A percentile compares a stretch with the other conserved stretches of the same genome.
Evolutionary conservation across 306 rosid species (phyloP).

Genomic region (Dryas alaskensis): DNA sequence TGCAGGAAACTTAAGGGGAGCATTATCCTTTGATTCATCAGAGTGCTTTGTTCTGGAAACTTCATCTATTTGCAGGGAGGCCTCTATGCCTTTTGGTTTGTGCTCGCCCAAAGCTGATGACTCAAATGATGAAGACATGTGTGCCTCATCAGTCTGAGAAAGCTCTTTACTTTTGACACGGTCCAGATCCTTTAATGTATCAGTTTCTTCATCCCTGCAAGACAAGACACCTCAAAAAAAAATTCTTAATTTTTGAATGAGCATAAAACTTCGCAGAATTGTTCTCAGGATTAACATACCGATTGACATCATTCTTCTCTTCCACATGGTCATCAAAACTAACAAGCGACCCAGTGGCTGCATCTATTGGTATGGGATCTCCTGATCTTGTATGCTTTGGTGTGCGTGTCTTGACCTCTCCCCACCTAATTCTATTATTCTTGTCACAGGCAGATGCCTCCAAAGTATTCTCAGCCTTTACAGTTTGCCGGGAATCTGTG

Average conservation of each 20-base stretch:
- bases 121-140: constrained; percentile 10
- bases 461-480: constrained; percentile 27
- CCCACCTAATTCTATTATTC: constrained; percentile 35
- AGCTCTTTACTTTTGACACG: constrained; percentile 29
- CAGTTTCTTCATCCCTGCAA: constrained; percentile 46
- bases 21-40: constrained; percentile 45
- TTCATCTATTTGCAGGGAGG: constrained; percentile 33
- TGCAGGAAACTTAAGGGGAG: constrained; percentile 42
- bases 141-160: constrained; percentile 8
- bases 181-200: constrained; percentile 23
- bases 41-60: constrained; percentile 28
- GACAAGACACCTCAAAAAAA: constrained; percentile 19
- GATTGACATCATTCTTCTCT: constrained; percentile 25
- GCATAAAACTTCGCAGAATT: constrained; percentile 20
- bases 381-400: constrained; percentile 38
- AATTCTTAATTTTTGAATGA: background rate
- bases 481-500: constrained; percentile 28
- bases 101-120: constrained; percentile 24
- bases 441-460: constrained; percentile 31
- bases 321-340: constrained; percentile 34
- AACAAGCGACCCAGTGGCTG: constrained; percentile 27
- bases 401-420: constrained; percentile 34
- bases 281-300: constrained; percentile 37
- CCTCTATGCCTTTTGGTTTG: constrained; percentile 29
- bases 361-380: constrained; percentile 33